These are phyloP conservation scores for Meyerozyma sp. DNA, from an alignment of 1,139 yeast species.

Conservation along the genomic window DNA sequence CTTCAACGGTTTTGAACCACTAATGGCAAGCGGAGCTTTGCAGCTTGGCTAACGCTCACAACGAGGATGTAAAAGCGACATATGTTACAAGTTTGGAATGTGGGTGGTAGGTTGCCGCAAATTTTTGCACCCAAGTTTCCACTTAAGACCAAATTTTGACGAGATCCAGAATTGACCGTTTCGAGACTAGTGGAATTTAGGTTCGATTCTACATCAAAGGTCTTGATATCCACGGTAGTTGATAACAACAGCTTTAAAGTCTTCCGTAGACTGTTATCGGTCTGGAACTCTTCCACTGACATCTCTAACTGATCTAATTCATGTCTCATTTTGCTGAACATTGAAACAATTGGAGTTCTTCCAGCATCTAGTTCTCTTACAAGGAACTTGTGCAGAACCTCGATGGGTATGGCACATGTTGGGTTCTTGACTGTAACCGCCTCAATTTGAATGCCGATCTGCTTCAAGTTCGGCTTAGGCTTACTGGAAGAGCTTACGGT, in stretches of 20 bases:
- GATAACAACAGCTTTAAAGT: background rate
- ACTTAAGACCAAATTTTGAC: background rate
- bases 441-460: background rate
- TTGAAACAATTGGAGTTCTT: background rate
- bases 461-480: background rate
- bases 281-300: background rate
- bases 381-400: background rate
- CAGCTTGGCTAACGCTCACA: background rate
- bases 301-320: background rate
- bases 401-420: background rate
- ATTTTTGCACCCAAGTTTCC: background rate
- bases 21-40: background rate
- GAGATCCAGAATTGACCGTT: background rate
- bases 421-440: background rate
- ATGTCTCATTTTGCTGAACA: background rate
- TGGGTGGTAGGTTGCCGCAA: background rate
- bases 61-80: background rate
- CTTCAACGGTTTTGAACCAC: background rate
- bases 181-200: background rate
- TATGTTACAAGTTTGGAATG: background rate
- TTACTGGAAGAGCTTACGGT: background rate
- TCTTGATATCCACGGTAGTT: background rate
- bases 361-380: background rate
- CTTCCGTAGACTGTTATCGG: background rate
- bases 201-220: background rate